Percentiles rank a stretch among this genome's conserved stretches.
Conservation (phyloP, 2,329 filamentous ascomycete genomes). For the Thermoascus crustaceus region DNA sequence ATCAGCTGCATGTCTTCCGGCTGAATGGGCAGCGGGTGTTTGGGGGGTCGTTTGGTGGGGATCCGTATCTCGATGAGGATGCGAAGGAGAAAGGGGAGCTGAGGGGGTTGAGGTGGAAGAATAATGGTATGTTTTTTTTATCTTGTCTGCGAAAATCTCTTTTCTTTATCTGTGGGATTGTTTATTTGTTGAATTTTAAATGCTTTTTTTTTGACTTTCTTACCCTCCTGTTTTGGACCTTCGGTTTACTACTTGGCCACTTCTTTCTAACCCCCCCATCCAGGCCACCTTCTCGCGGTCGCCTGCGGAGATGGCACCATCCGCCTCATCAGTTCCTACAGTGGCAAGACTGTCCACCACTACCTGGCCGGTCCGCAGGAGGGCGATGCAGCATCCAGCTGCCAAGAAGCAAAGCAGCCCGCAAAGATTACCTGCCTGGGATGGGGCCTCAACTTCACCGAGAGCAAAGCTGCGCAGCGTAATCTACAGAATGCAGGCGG, state of each 20-base stretch:
- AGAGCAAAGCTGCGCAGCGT: constrained; percentile 37
- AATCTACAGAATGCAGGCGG: constrained; percentile 29
- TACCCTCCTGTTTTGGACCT: too few relatives aligned
- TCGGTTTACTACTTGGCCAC: too few relatives aligned
- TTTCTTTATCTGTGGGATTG: not conserved
- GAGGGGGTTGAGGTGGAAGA: constrained; percentile 53
- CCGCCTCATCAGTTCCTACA: constrained; percentile 69
- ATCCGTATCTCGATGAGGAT: constrained; percentile 36
- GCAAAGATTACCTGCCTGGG: constrained; percentile 40
- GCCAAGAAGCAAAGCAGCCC: constrained; percentile 5
- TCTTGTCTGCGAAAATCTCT: constrained; percentile 3
- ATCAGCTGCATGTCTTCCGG: constrained; percentile 66
- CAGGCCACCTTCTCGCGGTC: constrained; percentile 63
- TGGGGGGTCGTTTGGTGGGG: constrained; percentile 34
- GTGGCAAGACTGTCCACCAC: constrained; percentile 70
- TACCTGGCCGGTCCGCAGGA: constrained; percentile 36
- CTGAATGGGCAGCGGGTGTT: constrained; percentile 67
- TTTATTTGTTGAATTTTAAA: not conserved
- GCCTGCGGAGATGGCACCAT: constrained; percentile 76
- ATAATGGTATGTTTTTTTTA: constrained; percentile 51
- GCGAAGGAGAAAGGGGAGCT: constrained; percentile 31
- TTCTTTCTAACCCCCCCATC: too few relatives aligned
- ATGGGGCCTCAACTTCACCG: constrained; percentile 49
- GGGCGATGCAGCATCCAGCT: too few relatives aligned
- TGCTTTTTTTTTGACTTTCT: constrained; percentile 3